A percentile compares a stretch with the other conserved stretches of the same genome.
Evolutionary conservation across 345 rosid species (phyloP).

Genomic region (Arabidopsis arenosa): DNA sequence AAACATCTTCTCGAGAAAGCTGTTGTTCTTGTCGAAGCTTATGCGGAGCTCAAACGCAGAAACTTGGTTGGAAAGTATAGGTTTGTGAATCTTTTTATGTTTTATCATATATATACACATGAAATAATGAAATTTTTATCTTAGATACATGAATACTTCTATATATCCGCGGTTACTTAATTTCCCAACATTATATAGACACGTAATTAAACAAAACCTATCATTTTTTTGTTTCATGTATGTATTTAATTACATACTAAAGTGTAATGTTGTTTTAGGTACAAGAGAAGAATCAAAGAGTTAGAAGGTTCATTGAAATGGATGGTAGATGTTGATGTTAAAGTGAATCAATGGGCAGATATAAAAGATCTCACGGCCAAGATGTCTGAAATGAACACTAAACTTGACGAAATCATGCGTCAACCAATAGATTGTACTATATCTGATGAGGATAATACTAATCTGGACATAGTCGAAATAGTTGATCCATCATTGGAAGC

Average conservation of each 20-base stretch:
- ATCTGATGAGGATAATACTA: background rate
- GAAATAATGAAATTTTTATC: background rate
- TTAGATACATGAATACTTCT: background rate
- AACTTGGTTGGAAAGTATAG: constrained; percentile 6
- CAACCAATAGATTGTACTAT: constrained; percentile 4
- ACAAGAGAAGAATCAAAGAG: constrained; percentile 33
- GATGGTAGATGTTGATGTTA: constrained; percentile 40
- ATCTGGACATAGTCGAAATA: background rate
- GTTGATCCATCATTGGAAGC: background rate
- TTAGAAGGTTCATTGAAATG: constrained; percentile 39
- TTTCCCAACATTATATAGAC: background rate
- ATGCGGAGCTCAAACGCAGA: constrained; percentile 25
- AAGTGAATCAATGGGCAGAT: constrained; percentile 28
- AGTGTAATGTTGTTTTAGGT: constrained; percentile 6
- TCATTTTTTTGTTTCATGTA: background rate
- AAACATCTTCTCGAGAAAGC: constrained; percentile 16
- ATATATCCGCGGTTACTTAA: background rate
- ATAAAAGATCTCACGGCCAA: constrained; percentile 20
- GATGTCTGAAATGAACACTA: constrained; percentile 38
- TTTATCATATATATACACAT: background rate
- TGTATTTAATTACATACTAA: no score
- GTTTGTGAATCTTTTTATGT: background rate
- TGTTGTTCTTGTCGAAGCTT: background rate
- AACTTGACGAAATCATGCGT: constrained; percentile 19
- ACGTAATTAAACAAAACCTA: background rate